Evolutionary conservation across 2,329 filamentous ascomycete genomes (phyloP).

Genomic region (Penicillium sp.): DNA sequence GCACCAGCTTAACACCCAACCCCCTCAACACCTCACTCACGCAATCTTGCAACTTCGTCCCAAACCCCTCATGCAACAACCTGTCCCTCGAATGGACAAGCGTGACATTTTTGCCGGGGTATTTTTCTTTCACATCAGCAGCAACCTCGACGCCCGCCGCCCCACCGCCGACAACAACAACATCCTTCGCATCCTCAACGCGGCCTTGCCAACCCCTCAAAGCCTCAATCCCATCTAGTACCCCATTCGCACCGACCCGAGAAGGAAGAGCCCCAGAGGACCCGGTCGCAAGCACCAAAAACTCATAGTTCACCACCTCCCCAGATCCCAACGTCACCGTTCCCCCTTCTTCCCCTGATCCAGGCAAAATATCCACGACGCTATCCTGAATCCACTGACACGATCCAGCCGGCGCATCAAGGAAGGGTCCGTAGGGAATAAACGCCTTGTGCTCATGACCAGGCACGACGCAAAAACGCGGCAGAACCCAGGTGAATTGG

Average conservation of each 20-base stretch:
- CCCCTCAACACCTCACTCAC: slow-evolving; percentile 49
- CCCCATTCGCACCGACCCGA: slow-evolving; percentile 52
- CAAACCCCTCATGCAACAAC: slow-evolving; percentile 59
- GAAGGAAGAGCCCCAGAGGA: slow-evolving; percentile 55
- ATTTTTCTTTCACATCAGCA: slow-evolving; percentile 61
- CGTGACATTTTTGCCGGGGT: slow-evolving; percentile 60
- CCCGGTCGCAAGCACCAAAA: slow-evolving; percentile 63
- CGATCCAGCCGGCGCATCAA: slow-evolving; percentile 42
- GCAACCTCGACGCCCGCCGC: slow-evolving; percentile 67
- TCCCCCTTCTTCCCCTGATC: slow-evolving; percentile 14
- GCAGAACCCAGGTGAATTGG: slow-evolving; percentile 64
- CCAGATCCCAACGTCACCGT: slow-evolving; percentile 49
- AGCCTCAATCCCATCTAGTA: slow-evolving; percentile 48
- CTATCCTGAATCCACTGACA: slow-evolving; percentile 49
- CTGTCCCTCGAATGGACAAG: slow-evolving; percentile 61
- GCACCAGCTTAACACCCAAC: slow-evolving; percentile 56
- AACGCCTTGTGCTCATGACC: slow-evolving; percentile 64
- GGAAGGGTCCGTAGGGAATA: slow-evolving; percentile 59
- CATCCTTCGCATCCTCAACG: slow-evolving; percentile 1
- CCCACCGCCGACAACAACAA: slow-evolving; percentile 61
- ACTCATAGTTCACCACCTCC: slow-evolving; percentile 57
- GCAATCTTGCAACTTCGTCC: slow-evolving; percentile 43
- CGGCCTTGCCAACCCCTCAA: slow-evolving; percentile 35
- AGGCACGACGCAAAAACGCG: slow-evolving; percentile 61
- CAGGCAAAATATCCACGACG: no score